phyloP scores from a whole-genome alignment of 148 eudicot genomes.

The Cornus controversa region DNA sequence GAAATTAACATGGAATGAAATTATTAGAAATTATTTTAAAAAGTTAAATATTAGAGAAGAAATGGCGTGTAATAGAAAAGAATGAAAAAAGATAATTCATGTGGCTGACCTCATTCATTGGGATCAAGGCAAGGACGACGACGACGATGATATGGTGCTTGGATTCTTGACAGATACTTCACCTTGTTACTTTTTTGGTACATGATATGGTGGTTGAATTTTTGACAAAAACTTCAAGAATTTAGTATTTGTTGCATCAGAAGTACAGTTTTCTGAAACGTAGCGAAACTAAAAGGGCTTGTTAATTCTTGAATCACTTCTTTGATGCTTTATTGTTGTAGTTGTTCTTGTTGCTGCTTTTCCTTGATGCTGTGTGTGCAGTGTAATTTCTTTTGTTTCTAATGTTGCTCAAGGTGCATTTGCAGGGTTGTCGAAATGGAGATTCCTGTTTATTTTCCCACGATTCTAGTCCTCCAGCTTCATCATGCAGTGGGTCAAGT shows the following conservation, averaged over 20 bases:
- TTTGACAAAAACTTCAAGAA: background rate
- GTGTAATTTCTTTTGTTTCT: slow-evolving; percentile 1
- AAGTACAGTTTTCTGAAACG: background rate
- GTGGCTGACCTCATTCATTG: no score
- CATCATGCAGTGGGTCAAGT: slow-evolving; percentile 25
- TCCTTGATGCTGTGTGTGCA: background rate
- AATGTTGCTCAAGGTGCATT: slow-evolving; percentile 6
- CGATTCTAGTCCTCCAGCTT: slow-evolving; percentile 35
- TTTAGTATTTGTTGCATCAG: background rate
- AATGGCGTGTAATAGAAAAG: no score
- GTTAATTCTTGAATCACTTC: background rate
- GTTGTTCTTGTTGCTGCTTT: slow-evolving; percentile 1
- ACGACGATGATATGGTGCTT: background rate
- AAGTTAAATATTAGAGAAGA: no score
- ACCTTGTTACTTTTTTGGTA: background rate
- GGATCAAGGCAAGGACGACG: no score
- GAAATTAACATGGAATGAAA: no score
- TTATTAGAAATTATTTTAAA: no score
- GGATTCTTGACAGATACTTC: no score
- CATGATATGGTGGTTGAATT: background rate
- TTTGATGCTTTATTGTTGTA: background rate
- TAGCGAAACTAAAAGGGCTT: background rate
- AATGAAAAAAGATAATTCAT: no score
- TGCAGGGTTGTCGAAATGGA: slow-evolving; percentile 92
- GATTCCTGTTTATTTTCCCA: slow-evolving; percentile 70